phyloP scores from a whole-genome alignment of 352 stramenopile species.

The Globisporangium ultimum region DNA sequence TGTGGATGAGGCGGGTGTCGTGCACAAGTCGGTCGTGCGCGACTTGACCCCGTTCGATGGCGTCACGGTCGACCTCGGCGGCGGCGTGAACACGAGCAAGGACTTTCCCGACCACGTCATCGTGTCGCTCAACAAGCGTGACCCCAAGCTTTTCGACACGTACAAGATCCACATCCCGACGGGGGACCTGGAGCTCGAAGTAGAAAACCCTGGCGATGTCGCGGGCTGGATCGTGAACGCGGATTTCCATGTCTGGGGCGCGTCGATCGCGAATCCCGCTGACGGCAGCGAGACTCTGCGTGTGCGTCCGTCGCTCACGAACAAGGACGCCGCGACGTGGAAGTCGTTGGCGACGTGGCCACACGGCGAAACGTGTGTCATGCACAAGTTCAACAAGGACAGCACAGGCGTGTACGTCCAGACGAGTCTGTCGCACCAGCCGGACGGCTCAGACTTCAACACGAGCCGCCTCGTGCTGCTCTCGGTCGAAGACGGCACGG shows the following conservation, averaged over 20 bases:
- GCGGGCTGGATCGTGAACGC: slow-evolving; percentile 22
- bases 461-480: slow-evolving; percentile 39
- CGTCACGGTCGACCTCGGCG: slow-evolving; percentile 23
- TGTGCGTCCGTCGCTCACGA: slow-evolving; percentile 17
- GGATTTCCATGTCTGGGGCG: slow-evolving; percentile 29
- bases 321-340: slow-evolving; percentile 21
- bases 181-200: slow-evolving; percentile 20
- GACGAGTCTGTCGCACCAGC: slow-evolving; percentile 31
- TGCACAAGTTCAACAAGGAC: slow-evolving; percentile 28
- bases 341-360: slow-evolving; percentile 32
- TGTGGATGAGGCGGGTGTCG: slow-evolving; percentile 18
- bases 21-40: slow-evolving; percentile 22
- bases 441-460: slow-evolving; percentile 15
- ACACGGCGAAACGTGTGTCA: slow-evolving; percentile 24
- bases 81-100: slow-evolving; percentile 21
- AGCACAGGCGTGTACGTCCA: slow-evolving; percentile 29
- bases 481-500: slow-evolving; percentile 27
- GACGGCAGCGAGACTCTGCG: slow-evolving; percentile 28
- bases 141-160: slow-evolving; percentile 28
- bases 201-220: slow-evolving; percentile 32
- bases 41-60: slow-evolving; percentile 35
- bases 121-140: slow-evolving; percentile 34
- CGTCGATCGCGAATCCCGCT: background rate
- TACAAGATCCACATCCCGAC: slow-evolving; percentile 27
- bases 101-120: slow-evolving; percentile 30